Evolutionary conservation across 306 rosid species (phyloP), one percentile per base, ranked within the genome.

Genomic region (Amphicarpaea edgeworthii): DNA sequence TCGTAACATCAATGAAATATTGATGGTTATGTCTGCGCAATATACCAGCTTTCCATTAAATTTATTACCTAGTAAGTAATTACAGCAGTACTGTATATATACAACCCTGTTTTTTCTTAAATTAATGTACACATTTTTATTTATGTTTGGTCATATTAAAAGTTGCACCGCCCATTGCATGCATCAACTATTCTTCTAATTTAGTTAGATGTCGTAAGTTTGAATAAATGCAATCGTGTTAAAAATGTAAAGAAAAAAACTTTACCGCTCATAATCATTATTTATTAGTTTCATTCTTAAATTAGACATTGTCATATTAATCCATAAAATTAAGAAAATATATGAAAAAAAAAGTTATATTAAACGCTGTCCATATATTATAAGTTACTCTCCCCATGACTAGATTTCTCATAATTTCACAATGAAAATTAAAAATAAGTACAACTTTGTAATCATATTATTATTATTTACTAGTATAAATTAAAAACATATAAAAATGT

Each of bases 1-100:
- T 46, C 60, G 40, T 34, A 37, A 32, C 76, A 37, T 59, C 74
- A 42, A 30, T 65, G 75, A 73, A 65, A 80, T 57, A 24, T 14
- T 45, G 71, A 67, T 74, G 37, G 43, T 23, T 45, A 34, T 34
- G 69, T 43, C 62, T 53, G 68, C 58, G 23, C 67, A 55, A 10
- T 21, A 17, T 15, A 47, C 62, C 68, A 28, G 34, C 68, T 41
- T 60, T 20, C 38, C 40, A 76, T 75, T 64, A 63, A 62, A 32
- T 34, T 37, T 7, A 23, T 26, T 17, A 42, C 54, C 50, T 12
- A 66, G 16, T 41, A 38, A 30, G 37, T 30, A 30, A 30, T 0
- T n/a, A 2, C 23, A 34, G 3, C 14, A 17, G 5, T 10, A 5
- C 1, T 38, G 32, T 28, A 28, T 28, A 2, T 38, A 23, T 12